Percentiles rank a stretch among this genome's conserved stretches.
Conservation (phyloP, 1,139 yeast genomes). For the Keqinozyma sinolaborantium region DNA sequence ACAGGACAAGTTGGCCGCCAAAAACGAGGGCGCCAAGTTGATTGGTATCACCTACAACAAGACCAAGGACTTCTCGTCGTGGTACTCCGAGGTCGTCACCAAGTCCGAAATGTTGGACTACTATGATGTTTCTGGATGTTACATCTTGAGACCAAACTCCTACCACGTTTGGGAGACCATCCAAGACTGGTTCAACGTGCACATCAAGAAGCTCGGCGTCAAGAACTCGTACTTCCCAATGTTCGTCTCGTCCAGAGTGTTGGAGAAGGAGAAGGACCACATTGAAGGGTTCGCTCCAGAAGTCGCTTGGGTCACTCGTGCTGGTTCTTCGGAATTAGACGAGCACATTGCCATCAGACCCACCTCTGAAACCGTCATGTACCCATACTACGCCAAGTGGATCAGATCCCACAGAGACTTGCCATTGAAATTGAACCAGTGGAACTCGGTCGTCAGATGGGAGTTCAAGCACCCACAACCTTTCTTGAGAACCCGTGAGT, state of each 20-base stretch:
- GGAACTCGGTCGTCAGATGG: slow-evolving; percentile 99
- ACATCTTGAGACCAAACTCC: slow-evolving; percentile 94
- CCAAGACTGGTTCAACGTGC: slow-evolving; percentile 78
- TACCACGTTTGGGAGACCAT: slow-evolving; percentile 93
- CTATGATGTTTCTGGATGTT: slow-evolving; percentile 98
- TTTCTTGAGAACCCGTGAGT: slow-evolving; percentile 96
- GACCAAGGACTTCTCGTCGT: slow-evolving; percentile 85
- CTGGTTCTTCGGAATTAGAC: slow-evolving; percentile 90
- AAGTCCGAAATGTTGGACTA: slow-evolving; percentile 98
- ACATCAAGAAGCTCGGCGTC: slow-evolving; percentile 86
- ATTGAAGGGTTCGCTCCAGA: slow-evolving; percentile 99
- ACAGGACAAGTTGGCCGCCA: slow-evolving; percentile 45
- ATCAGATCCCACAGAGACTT: slow-evolving; percentile 96
- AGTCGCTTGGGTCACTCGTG: slow-evolving; percentile 99
- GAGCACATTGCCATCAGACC: slow-evolving; percentile 99
- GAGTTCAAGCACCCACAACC: slow-evolving; percentile 99
- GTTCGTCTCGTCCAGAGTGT: slow-evolving; percentile 90
- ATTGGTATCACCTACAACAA: slow-evolving; percentile 97
- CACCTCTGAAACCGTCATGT: slow-evolving; percentile 99
- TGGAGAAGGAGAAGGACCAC: slow-evolving; percentile 98
- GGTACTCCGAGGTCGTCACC: slow-evolving; percentile 95
- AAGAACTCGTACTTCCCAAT: slow-evolving; percentile 96
- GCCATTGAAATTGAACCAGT: slow-evolving; percentile 93
- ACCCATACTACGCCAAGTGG: slow-evolving; percentile 99
- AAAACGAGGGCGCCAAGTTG: slow-evolving; percentile 82